Percentiles rank a stretch among this genome's conserved stretches.
These are phyloP conservation scores for Salisapilia sapeloensis DNA, from an alignment of 352 stramenopile species.

Conservation along the genomic window DNA sequence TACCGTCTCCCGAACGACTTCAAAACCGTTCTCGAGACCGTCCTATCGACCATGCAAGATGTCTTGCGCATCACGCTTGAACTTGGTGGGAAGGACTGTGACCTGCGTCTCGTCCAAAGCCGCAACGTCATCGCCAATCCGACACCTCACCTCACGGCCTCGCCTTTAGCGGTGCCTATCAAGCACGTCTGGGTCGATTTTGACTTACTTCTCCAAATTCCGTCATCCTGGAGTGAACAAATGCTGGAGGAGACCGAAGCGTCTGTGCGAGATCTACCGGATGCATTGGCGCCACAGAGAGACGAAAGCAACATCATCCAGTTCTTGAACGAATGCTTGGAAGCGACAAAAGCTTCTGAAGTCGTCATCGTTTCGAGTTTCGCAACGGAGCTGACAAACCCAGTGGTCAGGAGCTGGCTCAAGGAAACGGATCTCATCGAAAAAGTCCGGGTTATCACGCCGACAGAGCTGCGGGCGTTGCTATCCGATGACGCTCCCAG, in stretches of 20 bases:
- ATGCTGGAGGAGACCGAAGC: neutral
- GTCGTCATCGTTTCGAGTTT: too few relatives aligned
- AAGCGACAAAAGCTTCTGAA: too few relatives aligned
- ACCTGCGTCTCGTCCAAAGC: slow-evolving; percentile 75
- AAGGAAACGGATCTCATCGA: too few relatives aligned
- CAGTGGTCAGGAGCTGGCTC: too few relatives aligned
- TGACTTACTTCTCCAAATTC: neutral
- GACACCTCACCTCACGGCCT: neutral
- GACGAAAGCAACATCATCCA: too few relatives aligned
- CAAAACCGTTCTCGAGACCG: slow-evolving; percentile 46
- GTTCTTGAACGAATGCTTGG: too few relatives aligned
- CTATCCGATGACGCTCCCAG: too few relatives aligned
- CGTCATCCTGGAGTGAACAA: neutral
- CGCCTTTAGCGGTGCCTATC: neutral
- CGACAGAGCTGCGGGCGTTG: too few relatives aligned
- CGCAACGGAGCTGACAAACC: too few relatives aligned
- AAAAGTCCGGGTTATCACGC: too few relatives aligned
- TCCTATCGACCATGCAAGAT: slow-evolving; percentile 67
- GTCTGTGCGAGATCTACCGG: too few relatives aligned
- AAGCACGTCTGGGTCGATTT: neutral
- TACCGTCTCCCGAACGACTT: slow-evolving; percentile 41
- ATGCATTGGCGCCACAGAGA: too few relatives aligned
- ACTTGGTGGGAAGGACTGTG: slow-evolving; percentile 44
- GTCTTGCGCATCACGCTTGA: slow-evolving; percentile 49
- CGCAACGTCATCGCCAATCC: slow-evolving; percentile 50